A percentile compares a stretch with the other conserved stretches of the same genome.
phyloP scores from a whole-genome alignment of 768 basidiomycete species.

The Amanita fuliginea region DNA sequence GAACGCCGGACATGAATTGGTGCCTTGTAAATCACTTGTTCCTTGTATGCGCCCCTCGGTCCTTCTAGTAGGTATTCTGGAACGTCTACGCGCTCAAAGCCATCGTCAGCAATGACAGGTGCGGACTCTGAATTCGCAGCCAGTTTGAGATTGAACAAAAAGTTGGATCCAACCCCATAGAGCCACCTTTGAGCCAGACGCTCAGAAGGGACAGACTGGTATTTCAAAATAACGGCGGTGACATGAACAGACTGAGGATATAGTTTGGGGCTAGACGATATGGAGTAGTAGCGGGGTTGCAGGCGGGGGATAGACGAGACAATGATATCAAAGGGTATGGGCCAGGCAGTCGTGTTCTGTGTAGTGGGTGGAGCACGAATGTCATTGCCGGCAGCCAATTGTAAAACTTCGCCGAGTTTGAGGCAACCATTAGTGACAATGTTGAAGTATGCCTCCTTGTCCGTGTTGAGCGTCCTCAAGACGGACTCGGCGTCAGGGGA shows the following conservation, averaged over 20 bases:
- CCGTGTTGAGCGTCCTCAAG: slow-evolving; percentile 65
- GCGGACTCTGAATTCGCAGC: slow-evolving; percentile 50
- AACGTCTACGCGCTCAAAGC: slow-evolving; percentile 27
- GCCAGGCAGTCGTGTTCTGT: slow-evolving; percentile 78
- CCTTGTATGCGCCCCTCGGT: slow-evolving; percentile 76
- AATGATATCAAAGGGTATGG: slow-evolving; percentile 94
- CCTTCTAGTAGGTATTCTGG: slow-evolving; percentile 85
- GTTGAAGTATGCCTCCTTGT: slow-evolving; percentile 81
- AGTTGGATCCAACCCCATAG: slow-evolving; percentile 90
- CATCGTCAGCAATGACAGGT: slow-evolving; percentile 26
- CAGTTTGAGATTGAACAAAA: slow-evolving; percentile 85
- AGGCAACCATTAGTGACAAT: slow-evolving; percentile 74
- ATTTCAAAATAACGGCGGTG: slow-evolving; percentile 92
- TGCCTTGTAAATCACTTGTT: slow-evolving; percentile 62
- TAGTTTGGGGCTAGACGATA: slow-evolving; percentile 94
- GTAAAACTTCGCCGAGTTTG: slow-evolving; percentile 88
- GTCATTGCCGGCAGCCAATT: slow-evolving; percentile 80
- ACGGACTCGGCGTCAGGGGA: slow-evolving; percentile 62
- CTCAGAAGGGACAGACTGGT: slow-evolving; percentile 52
- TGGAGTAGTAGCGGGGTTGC: slow-evolving; percentile 97
- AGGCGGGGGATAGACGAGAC: slow-evolving; percentile 89
- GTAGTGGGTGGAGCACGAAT: slow-evolving; percentile 41
- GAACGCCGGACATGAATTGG: slow-evolving; percentile 94
- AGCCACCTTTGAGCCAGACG: slow-evolving; percentile 54
- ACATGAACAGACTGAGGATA: slow-evolving; percentile 85